Conservation (phyloP, 805 yeast genomes). For the Kluyveromyces aestuarii region DNA sequence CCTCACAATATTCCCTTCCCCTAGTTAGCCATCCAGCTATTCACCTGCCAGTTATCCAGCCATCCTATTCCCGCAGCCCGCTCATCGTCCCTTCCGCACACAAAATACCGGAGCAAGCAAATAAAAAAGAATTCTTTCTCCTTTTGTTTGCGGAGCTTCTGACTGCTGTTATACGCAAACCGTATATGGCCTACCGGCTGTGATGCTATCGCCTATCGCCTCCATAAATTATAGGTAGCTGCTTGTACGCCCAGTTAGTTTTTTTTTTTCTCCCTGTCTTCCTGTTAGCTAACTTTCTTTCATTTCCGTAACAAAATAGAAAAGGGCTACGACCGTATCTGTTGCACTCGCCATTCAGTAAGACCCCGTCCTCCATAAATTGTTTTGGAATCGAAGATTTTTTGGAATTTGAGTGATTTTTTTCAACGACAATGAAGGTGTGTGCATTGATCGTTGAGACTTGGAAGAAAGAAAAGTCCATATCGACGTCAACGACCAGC, state of each 20-base stretch:
- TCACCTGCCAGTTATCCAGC: not conserved
- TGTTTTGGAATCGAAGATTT: not conserved
- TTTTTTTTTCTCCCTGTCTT: too few species aligned
- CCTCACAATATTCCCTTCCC: not conserved
- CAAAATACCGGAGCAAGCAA: not conserved
- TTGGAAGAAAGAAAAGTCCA: not conserved
- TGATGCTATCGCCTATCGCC: not conserved
- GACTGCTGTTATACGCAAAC: not conserved
- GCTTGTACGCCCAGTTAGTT: not conserved
- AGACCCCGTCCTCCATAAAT: too few species aligned
- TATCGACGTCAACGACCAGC: not conserved
- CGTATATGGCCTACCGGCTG: not conserved
- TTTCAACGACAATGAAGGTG: not conserved
- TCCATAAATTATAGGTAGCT: not conserved
- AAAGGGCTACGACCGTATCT: not conserved
- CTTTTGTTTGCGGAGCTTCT: not conserved
- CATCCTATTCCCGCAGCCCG: too few species aligned
- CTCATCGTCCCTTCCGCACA: not conserved
- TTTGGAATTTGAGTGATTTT: not conserved
- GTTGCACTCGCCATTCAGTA: not conserved
- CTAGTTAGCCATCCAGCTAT: not conserved
- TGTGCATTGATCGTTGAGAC: not conserved
- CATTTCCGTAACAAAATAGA: not conserved
- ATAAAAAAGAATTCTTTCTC: not conserved
- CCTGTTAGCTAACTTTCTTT: not conserved